Conservation (phyloP, 108 stramenopile species). For the Cyclotella kingstonii region DNA sequence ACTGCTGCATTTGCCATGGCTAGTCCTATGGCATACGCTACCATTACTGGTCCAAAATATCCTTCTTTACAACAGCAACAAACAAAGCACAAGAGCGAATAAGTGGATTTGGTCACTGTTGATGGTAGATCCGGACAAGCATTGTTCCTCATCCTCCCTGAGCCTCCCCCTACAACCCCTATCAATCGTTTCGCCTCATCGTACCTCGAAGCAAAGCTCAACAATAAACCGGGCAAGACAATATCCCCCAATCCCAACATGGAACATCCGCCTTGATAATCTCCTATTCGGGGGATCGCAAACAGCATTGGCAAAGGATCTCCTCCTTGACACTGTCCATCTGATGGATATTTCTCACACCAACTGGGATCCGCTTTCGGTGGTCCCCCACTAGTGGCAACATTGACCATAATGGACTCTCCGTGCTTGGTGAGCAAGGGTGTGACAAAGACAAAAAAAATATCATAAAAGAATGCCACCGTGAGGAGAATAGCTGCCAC, state of each 20-base stretch:
- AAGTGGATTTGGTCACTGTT: conserved; percentile 10
- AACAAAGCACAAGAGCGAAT: conserved; percentile 19
- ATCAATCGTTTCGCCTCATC: conserved; percentile 64
- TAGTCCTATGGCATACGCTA: conserved; percentile 79
- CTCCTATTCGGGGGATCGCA: conserved; percentile 71
- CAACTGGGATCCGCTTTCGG: conserved; percentile 48
- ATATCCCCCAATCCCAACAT: conserved; percentile 92
- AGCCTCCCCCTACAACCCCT: conserved; percentile 35
- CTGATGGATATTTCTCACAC: conserved; percentile 75
- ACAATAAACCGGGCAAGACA: conserved; percentile 80
- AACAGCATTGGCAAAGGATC: conserved; percentile 83
- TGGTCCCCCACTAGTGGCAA: conserved; percentile 61
- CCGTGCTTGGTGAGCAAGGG: conserved; percentile 68
- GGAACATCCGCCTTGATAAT: conserved; percentile 69
- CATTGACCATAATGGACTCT: conserved; percentile 76
- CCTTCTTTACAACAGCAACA: conserved; percentile 46
- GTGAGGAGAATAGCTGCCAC: conserved; percentile 75
- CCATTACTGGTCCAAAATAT: conserved; percentile 57
- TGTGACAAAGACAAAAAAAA: conserved; percentile 88
- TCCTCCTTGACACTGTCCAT: conserved; percentile 52
- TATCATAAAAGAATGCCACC: conserved; percentile 88
- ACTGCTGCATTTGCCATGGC: conserved; percentile 78
- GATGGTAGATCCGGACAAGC: conserved; percentile 22
- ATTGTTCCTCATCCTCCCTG: conserved; percentile 33
- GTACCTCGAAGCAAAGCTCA: conserved; percentile 62